Evolutionary conservation across 2,329 filamentous ascomycete species (phyloP).

Genomic region (Exophiala sp.): DNA sequence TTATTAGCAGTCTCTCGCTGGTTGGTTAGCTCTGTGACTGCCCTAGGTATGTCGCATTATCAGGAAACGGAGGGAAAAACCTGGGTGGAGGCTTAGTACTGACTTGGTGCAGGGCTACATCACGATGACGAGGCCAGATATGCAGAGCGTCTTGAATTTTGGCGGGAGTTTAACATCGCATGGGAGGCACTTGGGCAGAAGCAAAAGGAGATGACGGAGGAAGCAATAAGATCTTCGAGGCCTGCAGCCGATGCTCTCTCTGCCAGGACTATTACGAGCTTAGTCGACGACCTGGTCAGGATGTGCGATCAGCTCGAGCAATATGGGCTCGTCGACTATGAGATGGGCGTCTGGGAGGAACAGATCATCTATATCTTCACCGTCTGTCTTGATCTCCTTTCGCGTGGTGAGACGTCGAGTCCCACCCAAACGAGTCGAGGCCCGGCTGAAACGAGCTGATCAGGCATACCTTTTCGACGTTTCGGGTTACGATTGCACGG

Average conservation of each 20-base stretch:
- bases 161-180: slow-evolving; percentile 90
- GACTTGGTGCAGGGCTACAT: slow-evolving; percentile 50
- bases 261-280: slow-evolving; percentile 63
- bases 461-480: not conserved
- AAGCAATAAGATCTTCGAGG: slow-evolving; percentile 54
- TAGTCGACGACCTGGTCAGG: slow-evolving; percentile 75
- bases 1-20: slow-evolving; percentile 60
- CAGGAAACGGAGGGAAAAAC: too few relatives aligned
- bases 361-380: slow-evolving; percentile 60
- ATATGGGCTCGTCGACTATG: slow-evolving; percentile 92
- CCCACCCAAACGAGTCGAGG: slow-evolving; percentile 1
- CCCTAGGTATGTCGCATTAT: slow-evolving; percentile 53
- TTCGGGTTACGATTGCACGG: slow-evolving; percentile 6
- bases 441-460: slow-evolving; percentile 5
- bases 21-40: slow-evolving; percentile 59
- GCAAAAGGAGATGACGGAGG: slow-evolving; percentile 67
- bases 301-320: slow-evolving; percentile 83
- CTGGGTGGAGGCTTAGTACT: slow-evolving; percentile 2
- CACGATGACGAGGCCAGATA: slow-evolving; percentile 74
- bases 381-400: slow-evolving; percentile 17
- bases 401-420: slow-evolving; percentile 3
- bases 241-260: slow-evolving; percentile 58
- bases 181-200: slow-evolving; percentile 80
- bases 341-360: slow-evolving; percentile 95
- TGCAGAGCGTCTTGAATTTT: slow-evolving; percentile 71